A percentile compares a stretch with the other conserved stretches of the same genome.
Evolutionary conservation across 352 stramenopile species (phyloP).

Genomic region (Pythium guiyangense): DNA sequence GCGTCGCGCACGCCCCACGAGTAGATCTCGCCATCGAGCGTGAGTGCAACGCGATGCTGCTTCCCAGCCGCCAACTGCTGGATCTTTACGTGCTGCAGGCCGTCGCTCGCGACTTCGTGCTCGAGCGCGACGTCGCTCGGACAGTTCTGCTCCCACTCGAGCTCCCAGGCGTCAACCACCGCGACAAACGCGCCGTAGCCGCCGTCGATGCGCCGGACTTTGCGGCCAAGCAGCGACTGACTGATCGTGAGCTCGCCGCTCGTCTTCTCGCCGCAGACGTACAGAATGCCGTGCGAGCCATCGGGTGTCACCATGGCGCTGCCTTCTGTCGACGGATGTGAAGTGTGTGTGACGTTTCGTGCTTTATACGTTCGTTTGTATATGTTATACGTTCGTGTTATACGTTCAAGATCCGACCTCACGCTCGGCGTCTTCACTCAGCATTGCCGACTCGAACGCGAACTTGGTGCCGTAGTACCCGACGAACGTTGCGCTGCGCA

Average conservation of each 20-base stretch:
- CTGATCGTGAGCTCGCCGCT: constrained; percentile 19
- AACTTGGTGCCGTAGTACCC: constrained; percentile 22
- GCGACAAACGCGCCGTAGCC: constrained; percentile 42
- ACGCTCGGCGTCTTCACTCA: neutral
- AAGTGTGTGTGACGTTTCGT: too few relatives aligned
- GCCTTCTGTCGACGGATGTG: too few relatives aligned
- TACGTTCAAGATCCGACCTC: too few relatives aligned
- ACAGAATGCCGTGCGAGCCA: constrained; percentile 42
- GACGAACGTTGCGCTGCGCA: constrained; percentile 7
- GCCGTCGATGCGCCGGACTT: constrained; percentile 48
- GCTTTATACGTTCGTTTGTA: too few relatives aligned
- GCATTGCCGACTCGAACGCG: neutral
- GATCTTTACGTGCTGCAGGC: constrained; percentile 43
- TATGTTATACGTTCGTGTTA: too few relatives aligned
- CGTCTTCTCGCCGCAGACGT: constrained; percentile 36
- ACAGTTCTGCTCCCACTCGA: constrained; percentile 31
- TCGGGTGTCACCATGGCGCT: too few relatives aligned
- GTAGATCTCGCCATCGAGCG: constrained; percentile 58
- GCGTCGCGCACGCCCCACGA: constrained; percentile 44
- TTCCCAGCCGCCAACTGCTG: constrained; percentile 48
- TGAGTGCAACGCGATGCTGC: constrained; percentile 50
- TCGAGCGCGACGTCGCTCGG: constrained; percentile 18
- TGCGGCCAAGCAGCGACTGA: constrained; percentile 34
- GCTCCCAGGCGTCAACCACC: constrained; percentile 47
- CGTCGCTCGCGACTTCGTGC: constrained; percentile 25